Percentiles rank a stretch among this genome's conserved stretches.
phyloP scores from a whole-genome alignment of 2,329 filamentous ascomycete genomes.

The Colletotrichum sublineola region DNA sequence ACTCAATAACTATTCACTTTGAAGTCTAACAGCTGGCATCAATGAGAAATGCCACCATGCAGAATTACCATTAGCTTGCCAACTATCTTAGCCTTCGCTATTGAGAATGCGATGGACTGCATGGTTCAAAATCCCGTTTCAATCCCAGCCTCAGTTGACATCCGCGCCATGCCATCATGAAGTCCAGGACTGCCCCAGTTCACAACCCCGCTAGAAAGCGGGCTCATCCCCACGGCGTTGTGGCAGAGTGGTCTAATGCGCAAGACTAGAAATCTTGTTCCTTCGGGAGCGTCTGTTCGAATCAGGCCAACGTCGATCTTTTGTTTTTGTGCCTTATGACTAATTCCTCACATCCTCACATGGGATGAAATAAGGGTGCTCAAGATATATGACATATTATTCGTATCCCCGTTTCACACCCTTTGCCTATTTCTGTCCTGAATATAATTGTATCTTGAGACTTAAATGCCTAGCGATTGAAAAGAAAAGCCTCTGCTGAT shows the following conservation, averaged over 20 bases:
- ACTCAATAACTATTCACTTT: not conserved
- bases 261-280: slow-evolving; percentile 42
- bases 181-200: not conserved
- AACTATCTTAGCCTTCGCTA: not conserved
- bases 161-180: not conserved
- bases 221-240: slow-evolving; percentile 26
- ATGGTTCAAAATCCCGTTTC: not conserved
- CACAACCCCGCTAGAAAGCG: slow-evolving; percentile 3
- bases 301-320: slow-evolving; percentile 38
- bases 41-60: not conserved
- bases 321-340: not conserved
- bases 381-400: not conserved
- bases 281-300: slow-evolving; percentile 42
- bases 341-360: not conserved
- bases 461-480: not conserved
- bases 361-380: not conserved
- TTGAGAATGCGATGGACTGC: not conserved
- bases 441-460: too few species aligned
- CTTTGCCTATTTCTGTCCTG: too few species aligned
- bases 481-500: slow-evolving; percentile 36
- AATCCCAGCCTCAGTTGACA: not conserved
- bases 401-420: not conserved
- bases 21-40: not conserved
- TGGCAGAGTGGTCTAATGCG: slow-evolving; percentile 42
- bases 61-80: too few species aligned